Base-by-base conservation (phyloP, 495 filamentous ascomycete species). In the Bombardia bombarda region DNA sequence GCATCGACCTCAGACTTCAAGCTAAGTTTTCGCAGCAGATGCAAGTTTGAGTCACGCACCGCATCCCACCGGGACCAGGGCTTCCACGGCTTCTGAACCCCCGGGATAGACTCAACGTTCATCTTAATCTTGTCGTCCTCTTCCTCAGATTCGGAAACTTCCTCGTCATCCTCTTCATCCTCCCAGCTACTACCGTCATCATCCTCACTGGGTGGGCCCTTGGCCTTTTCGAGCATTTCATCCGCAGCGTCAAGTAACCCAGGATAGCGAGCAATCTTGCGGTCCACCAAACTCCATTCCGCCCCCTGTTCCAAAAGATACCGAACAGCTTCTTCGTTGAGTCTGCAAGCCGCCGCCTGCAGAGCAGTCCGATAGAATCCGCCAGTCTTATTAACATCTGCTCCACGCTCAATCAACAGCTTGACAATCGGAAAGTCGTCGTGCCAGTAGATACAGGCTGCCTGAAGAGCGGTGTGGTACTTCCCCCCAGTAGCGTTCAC, bases 391-490 rank as follows among this genome's bases (percentile, higher is more conserved):
- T 53, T 52, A 17, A 56, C 50, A 36, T 63, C 44, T 2, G 61
- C 61, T 0, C 58, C 62, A 8, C 35, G 16, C 7, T 51, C 41
- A 7, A 67, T 21, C 16, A 69, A 48, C 8, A 40, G 4, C 14
- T 56, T 21, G 4, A 58, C 43, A 14, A 57, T 26, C 2, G 43
- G 13, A 3, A 19, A 7, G 18, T 51, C 8, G n/a, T n/a, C n/a
- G n/a, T n/a, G n/a, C 7, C 47, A 40, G 12, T 10, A 12, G 4
- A n/a, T 0, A 18, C 50, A 55, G n/a, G 63, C 58, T 5, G 46
- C 50, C 37, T 58, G 46, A 9, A 68, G 47, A 7, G 60, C 55
- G 10, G 46, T 57, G 17, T 46, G 38, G 45, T 50, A 55, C 0
- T 19, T 1, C 20, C 57, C 56, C 36, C 55, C 53, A 37, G 53